Evolutionary conservation across 495 filamentous ascomycete genomes (phyloP).

Genomic region (Lasiosphaeria hispida): DNA sequence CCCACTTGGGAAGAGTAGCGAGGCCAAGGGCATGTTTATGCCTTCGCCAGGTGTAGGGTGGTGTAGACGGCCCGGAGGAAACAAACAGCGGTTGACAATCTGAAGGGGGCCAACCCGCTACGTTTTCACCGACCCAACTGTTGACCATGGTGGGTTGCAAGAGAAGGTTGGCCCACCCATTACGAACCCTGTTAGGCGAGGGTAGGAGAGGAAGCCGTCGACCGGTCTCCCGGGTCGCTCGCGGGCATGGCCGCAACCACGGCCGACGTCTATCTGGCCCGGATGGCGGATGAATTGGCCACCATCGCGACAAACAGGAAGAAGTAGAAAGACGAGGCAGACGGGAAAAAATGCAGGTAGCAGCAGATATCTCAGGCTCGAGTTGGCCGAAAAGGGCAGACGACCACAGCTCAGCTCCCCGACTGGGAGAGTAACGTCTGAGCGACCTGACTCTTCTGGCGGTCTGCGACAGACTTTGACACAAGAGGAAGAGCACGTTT

Average conservation of each 20-base stretch:
- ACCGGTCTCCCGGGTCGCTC: conserved; percentile 1
- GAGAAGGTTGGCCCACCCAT: not conserved
- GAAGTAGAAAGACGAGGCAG: too few species aligned
- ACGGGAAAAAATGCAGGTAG: too few species aligned
- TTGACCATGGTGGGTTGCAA: not conserved
- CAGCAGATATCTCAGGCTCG: too few species aligned
- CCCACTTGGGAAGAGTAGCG: not conserved
- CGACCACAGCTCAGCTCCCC: not conserved
- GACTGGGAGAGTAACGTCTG: conserved; percentile 1
- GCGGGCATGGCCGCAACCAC: not conserved
- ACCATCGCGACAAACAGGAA: not conserved
- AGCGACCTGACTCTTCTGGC: conserved; percentile 9
- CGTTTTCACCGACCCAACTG: not conserved
- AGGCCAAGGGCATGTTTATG: not conserved
- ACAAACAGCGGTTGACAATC: conserved; percentile 7
- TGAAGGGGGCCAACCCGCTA: not conserved
- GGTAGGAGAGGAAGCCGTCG: not conserved
- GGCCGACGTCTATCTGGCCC: too few species aligned
- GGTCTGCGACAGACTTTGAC: conserved; percentile 14
- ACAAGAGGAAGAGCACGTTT: conserved; percentile 1
- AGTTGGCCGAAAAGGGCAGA: too few species aligned
- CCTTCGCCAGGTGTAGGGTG: not conserved
- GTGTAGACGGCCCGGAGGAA: conserved; percentile 1
- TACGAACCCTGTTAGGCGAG: not conserved
- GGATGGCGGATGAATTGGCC: not conserved